Evolutionary conservation across 2,329 filamentous ascomycete species (phyloP), one percentile per base, ranked within the genome.

Genomic region (Lasiodiplodia citricola): DNA sequence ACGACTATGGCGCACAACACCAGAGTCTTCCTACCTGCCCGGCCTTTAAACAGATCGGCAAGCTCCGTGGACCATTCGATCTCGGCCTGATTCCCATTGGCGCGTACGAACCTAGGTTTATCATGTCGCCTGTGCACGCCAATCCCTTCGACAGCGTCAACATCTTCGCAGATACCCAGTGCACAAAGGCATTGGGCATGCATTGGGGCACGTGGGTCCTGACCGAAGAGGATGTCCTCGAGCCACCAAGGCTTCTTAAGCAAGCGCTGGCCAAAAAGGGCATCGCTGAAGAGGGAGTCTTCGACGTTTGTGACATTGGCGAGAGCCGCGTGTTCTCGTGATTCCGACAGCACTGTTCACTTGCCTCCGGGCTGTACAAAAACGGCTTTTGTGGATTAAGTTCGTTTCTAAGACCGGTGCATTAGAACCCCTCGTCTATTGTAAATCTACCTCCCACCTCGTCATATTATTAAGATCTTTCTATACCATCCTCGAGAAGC

Each of bases 31-130:
- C 94, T 4, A 82, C 84, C 25, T 96, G 92, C 76, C 94, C 94
- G 8, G 93, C 94, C 62, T 97, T 97, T 82, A 87, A 88, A 71
- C 87, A 96, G 78, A 94, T 97, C 71, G 95, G 95, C 70, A 82
- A 88, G 18, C 86, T 91, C 65, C 86, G 93, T 41, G 94, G 95
- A 0, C 93, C 93, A 0, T 97, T 97, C 75, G 93, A 97, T 78
- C 87, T 98, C 7, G 95, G 95, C 0, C 82, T 97, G 67, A 96
- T 98, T 72, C 95, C 95, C 50, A 97, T 98, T 73, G 95, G 95
- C 66, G 95, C 94, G 2, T 97, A 97, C 79, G 84, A 88, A 69
- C 92, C 92, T 0, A 85, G 92, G 28, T 86, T 80, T 74, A 80
- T 96, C 71, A 94, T 96, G 84, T 93, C 90, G 57, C 83, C 89